Evolutionary conservation across 352 stramenopile species (phyloP), one percentile per base, ranked within the genome.

Genomic region (Vaucheria bursata): DNA sequence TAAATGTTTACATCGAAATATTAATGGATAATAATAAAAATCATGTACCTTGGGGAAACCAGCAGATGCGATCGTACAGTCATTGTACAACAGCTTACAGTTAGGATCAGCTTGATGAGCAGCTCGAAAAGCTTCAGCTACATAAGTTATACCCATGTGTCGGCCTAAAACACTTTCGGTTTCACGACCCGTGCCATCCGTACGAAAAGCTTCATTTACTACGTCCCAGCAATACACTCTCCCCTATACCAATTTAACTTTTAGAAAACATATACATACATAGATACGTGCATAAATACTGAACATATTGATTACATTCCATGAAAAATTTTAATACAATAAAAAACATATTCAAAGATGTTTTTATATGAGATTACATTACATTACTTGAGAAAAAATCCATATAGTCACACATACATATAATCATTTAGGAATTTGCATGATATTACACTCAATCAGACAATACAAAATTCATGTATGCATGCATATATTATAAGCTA

Each of bases 81-180:
- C 59, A 69, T 69, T 69, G 59, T 69, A 69, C 5, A 69, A 29
- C 59, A 69, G 59, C 18, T 69, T 69, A 29, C 59, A 69, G 4
- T 4, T 18, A 8, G 59, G 18, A 38, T 69, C 59, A 38, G 59
- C 59, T 29, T 69, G 59, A 4, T 18, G 4, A 38, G 59, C 59
- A 38, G 59, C 59, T 38, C 5, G 6, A 69, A 69, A 69, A 8
- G 59, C 59, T 34, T 69, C 59, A 34, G 5, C 33, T 8, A 69
- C 59, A 38, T 69, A 69, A 34, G 5, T 38, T 38, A 34, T 29
- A 29, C 59, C 59, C 6, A 69, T 5, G 4, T 18, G 18, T 4
- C 29, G 6, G 5, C 5, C 4, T 38, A 69, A 8, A 34, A 29
- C 4, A 29, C 59, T 69, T 8, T 69, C 4, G 4, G 59, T 69